phyloP scores from a whole-genome alignment of 78 protist species.

The Cavenderia fasciculata region DNA sequence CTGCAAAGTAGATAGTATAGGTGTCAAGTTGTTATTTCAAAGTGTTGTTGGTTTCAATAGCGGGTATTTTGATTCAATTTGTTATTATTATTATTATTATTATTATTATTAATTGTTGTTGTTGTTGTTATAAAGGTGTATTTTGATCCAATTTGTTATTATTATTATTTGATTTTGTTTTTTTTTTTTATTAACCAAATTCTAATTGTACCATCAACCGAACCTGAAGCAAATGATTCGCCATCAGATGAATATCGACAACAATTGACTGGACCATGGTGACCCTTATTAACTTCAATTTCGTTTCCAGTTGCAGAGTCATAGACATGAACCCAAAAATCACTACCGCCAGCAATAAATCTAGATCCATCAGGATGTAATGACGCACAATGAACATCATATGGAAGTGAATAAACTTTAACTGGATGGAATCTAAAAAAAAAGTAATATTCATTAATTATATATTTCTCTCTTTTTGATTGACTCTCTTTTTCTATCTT shows the following conservation, averaged over 20 bases:
- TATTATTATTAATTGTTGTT: not conserved
- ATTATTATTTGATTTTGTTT: not conserved
- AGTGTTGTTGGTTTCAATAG: no score
- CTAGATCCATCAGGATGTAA: slow-evolving; percentile 73
- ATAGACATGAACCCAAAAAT: slow-evolving; percentile 85
- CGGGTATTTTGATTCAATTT: no score
- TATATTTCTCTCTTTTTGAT: not conserved
- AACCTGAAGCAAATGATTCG: slow-evolving; percentile 74
- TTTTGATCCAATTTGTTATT: not conserved
- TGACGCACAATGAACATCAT: slow-evolving; percentile 79
- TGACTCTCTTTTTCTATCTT: not conserved
- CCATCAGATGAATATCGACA: slow-evolving; percentile 85
- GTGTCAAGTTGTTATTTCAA: no score
- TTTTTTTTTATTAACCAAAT: not conserved
- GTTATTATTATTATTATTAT: no score
- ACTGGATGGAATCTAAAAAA: slow-evolving; percentile 30
- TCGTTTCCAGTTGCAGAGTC: slow-evolving; percentile 83
- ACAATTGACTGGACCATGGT: slow-evolving; percentile 91
- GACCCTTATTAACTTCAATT: slow-evolving; percentile 85
- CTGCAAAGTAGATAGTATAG: no score
- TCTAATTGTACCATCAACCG: slow-evolving; percentile 46
- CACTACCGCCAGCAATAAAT: slow-evolving; percentile 89
- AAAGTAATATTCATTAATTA: not conserved
- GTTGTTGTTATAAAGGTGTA: not conserved
- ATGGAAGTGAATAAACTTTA: slow-evolving; percentile 50